Base-by-base conservation (phyloP, 2,329 filamentous ascomycete species). In the Endoconidiophora polonica region DNA sequence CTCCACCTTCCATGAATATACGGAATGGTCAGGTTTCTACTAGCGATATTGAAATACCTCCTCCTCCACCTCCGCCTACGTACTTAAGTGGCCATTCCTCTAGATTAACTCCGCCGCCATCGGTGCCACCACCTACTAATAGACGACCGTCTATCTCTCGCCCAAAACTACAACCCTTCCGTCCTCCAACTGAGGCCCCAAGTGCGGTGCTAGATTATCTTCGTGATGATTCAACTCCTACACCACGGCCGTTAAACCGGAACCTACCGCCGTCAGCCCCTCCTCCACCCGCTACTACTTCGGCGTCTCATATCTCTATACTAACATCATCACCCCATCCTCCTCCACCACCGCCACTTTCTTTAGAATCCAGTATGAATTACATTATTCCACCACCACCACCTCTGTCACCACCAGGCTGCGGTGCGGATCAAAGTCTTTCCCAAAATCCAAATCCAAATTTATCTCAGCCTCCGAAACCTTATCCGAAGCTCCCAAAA, bases 191-290 rank as follows among this genome's bases (percentile, higher is more conserved):
- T n/a, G 22, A 24, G 6, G 22, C 24, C 18, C 24, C 43, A 12
- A 23, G 12, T 33, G n/a, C 3, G 29, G 12, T 44, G 5, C 14
- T 26, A n/a, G 40, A 45, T 24, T 26, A 38, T 39, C 37, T 16
- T 40, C 33, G 48, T 14, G 40, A 49, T 26, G 48, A 49, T 20
- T 20, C 44, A 16, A 44, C 48, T 14, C 42, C 42, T 5, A 51
- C 49, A 9, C 38, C 49, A 18, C 23, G 38, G 20, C 37, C 22
- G 7, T 12, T 41, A 3, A 41, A 29, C 3, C 26, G 26, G 26
- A 33, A 33, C 12, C 26, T 33, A 33, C 26, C 26, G 12, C 26
- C 26, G 7, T 16, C 24, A 14, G 46, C 33, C 10, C 38, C 39
- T 10, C 26, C 26, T 33, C 12, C 12, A 10, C 26, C 26, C 26